Conservation (phyloP, 129 eudicot genomes). For the Solidago caesia region DNA sequence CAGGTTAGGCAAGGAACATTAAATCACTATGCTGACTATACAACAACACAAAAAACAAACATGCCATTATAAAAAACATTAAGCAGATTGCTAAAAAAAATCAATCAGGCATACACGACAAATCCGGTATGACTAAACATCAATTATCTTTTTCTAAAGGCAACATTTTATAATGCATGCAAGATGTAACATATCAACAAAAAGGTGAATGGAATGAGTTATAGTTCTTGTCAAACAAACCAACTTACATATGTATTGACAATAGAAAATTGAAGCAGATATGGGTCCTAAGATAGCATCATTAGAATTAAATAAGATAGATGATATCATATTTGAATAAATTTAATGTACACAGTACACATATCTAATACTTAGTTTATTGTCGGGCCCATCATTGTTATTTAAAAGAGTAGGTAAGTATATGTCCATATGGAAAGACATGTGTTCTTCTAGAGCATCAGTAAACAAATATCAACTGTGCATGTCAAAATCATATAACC, state of each 20-base stretch:
- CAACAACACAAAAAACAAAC: constrained; percentile 23
- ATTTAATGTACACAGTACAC: constrained; percentile 17
- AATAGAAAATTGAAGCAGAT: constrained; percentile 15
- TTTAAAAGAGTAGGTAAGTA: constrained; percentile 20
- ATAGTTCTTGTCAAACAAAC: constrained; percentile 27
- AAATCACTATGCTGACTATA: constrained; percentile 36
- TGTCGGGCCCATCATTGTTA: constrained; percentile 20
- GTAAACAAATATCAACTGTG: constrained; percentile 24
- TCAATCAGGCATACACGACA: constrained; percentile 3
- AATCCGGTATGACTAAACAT: constrained; percentile 12
- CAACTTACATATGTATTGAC: constrained; percentile 20
- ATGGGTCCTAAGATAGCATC: constrained; percentile 35
- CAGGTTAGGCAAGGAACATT: constrained; percentile 20
- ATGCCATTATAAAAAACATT: constrained; percentile 26
- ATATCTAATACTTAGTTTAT: constrained; percentile 14
- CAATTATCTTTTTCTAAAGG: constrained; percentile 5
- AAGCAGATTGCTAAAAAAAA: constrained; percentile 29
- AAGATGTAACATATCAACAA: constrained; percentile 24
- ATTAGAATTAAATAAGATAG: constrained; percentile 24
- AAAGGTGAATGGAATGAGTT: constrained; percentile 7
- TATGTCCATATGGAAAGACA: constrained; percentile 6
- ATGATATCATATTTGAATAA: constrained; percentile 33
- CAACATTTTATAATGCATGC: constrained; percentile 19
- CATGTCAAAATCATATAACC: constrained; percentile 20
- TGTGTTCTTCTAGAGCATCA: constrained; percentile 23